Conservation (phyloP, 2,329 filamentous ascomycete species). For the Fusarium sp. region DNA sequence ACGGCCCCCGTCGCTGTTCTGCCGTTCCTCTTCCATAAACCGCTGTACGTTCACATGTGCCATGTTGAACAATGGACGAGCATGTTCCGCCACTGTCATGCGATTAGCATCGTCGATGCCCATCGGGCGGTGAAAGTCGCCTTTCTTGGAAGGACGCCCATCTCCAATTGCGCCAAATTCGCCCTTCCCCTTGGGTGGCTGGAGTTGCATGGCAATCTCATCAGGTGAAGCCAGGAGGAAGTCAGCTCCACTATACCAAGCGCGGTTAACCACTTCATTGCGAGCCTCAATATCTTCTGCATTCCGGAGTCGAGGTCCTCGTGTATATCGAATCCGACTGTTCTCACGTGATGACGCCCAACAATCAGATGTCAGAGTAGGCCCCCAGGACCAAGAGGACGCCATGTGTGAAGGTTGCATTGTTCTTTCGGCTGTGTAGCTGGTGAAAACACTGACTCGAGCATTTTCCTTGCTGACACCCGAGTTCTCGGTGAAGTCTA, state of each 20-base stretch:
- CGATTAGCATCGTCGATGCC: constrained; percentile 54
- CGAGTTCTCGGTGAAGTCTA: constrained; percentile 1
- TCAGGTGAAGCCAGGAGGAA: constrained; percentile 51
- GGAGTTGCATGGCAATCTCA: constrained; percentile 43
- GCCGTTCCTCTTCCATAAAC: constrained; percentile 35
- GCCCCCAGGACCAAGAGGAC: constrained; percentile 15
- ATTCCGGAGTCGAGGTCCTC: constrained; percentile 36
- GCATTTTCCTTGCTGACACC: background rate
- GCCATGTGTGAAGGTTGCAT: background rate
- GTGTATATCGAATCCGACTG: constrained; percentile 20
- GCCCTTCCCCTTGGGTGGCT: constrained; percentile 46
- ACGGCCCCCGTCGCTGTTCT: constrained; percentile 2
- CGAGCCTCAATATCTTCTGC: constrained; percentile 43
- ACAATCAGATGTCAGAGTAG: constrained; percentile 9
- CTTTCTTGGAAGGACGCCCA: constrained; percentile 47
- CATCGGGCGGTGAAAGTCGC: constrained; percentile 47
- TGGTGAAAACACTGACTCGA: background rate
- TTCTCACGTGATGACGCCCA: constrained; percentile 10
- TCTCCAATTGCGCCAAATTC: constrained; percentile 55
- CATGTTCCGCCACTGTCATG: constrained; percentile 54
- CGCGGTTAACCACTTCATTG: constrained; percentile 47
- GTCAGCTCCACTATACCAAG: constrained; percentile 56
- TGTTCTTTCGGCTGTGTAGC: background rate
- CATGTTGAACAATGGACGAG: constrained; percentile 58
- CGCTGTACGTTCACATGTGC: constrained; percentile 50